These are phyloP conservation scores for Trebouxiophyceae sp. DNA, from an alignment of 163 green algal genomes.

Conservation along the genomic window DNA sequence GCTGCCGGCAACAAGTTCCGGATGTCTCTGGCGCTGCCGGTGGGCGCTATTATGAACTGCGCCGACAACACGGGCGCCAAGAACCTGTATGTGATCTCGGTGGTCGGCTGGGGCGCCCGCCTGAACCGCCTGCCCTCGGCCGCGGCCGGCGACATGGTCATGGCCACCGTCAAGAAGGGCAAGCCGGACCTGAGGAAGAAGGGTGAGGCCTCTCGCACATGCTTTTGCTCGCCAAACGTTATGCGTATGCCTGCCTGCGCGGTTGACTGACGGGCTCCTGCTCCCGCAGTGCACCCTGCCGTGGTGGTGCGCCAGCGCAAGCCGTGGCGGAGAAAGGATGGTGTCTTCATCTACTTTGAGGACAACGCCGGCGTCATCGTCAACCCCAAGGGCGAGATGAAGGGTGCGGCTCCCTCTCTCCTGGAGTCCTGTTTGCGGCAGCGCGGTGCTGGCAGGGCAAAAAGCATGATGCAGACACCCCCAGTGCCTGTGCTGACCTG, in stretches of 20 bases:
- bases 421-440: not conserved
- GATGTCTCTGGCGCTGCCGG: conserved; percentile 93
- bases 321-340: conserved; percentile 96
- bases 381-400: conserved; percentile 99
- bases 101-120: conserved; percentile 85
- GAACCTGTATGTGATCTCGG: conserved; percentile 99
- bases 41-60: conserved; percentile 97
- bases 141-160: conserved; percentile 91
- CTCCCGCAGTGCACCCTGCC: conserved; percentile 83
- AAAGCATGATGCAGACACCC: too few relatives aligned
- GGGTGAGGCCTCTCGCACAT: conserved; percentile 70
- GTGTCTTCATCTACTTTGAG: conserved; percentile 99
- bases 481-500: too few relatives aligned
- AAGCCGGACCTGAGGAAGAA: conserved; percentile 99
- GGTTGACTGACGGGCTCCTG: not conserved
- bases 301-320: conserved; percentile 98
- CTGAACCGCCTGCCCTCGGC: conserved; percentile 94
- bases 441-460: too few relatives aligned
- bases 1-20: conserved; percentile 97
- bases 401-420: conserved; percentile 78
- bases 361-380: conserved; percentile 99
- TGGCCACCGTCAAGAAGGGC: conserved; percentile 99
- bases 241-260: not conserved
- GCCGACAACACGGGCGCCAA: conserved; percentile 96
- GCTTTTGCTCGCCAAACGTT: not conserved